Percentiles rank a stretch among this genome's conserved stretches.
Conservation (phyloP, 192 early-diverging fungal genomes). For the Kappamyces sp. region DNA sequence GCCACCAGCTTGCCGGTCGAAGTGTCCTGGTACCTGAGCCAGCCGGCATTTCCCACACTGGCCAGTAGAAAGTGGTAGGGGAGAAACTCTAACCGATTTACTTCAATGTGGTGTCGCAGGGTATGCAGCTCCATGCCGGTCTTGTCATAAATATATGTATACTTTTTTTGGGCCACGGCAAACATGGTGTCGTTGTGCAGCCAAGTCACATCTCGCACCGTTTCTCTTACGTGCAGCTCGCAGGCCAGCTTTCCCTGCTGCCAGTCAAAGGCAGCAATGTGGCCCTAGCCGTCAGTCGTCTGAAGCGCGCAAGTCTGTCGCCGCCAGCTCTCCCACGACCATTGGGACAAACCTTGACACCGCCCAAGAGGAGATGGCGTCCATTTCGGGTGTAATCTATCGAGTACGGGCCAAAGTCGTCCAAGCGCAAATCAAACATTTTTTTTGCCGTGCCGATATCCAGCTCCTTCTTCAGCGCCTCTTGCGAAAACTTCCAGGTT, state of each 20-base stretch:
- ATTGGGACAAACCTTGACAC: constrained; percentile 42
- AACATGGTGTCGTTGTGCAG: constrained; percentile 92
- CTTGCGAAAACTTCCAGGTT: constrained; percentile 81
- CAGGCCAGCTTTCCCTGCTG: constrained; percentile 63
- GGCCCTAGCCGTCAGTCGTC: constrained; percentile 53
- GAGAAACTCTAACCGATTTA: constrained; percentile 80
- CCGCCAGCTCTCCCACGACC: constrained; percentile 57
- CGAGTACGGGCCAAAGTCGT: constrained; percentile 83
- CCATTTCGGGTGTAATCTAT: constrained; percentile 89
- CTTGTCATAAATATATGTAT: constrained; percentile 91
- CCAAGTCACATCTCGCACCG: constrained; percentile 88
- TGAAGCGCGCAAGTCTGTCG: too few species aligned
- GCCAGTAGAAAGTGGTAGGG: constrained; percentile 90
- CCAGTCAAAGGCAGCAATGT: constrained; percentile 91
- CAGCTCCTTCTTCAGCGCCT: constrained; percentile 55
- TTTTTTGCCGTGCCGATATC: constrained; percentile 71
- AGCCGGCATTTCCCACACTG: constrained; percentile 73
- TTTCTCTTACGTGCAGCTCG: constrained; percentile 85
- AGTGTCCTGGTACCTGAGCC: constrained; percentile 88
- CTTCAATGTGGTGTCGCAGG: constrained; percentile 73
- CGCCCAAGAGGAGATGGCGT: constrained; percentile 38
- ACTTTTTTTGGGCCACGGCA: constrained; percentile 93
- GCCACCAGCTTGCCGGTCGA: constrained; percentile 82
- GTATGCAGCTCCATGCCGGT: constrained; percentile 87
- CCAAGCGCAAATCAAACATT: constrained; percentile 74